phyloP scores from a whole-genome alignment of 2,329 filamentous ascomycete genomes.

The Trichoderma citrinoviride region DNA sequence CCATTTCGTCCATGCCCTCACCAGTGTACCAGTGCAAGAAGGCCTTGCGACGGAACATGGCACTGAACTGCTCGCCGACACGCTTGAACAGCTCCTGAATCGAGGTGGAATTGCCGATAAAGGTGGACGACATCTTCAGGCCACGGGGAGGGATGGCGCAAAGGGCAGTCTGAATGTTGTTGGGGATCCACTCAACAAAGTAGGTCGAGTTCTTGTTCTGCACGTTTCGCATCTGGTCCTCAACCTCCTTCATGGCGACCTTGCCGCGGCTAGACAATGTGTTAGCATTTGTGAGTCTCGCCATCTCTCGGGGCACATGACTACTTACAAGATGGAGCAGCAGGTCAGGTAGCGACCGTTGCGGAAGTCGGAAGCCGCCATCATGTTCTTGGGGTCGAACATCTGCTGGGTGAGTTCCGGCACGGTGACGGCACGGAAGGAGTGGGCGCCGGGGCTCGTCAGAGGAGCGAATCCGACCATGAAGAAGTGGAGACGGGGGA shows the following conservation, averaged over 20 bases:
- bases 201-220: constrained; percentile 99
- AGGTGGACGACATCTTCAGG: constrained; percentile 98
- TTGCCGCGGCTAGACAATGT: constrained; percentile 72
- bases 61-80: constrained; percentile 98
- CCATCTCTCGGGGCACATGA: not conserved
- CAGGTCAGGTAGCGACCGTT: constrained; percentile 99
- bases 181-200: constrained; percentile 99
- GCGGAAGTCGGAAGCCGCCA: constrained; percentile 99
- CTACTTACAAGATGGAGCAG: constrained; percentile 89
- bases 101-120: constrained; percentile 98
- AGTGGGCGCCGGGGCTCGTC: constrained; percentile 79
- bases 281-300: constrained; percentile 19
- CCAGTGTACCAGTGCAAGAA: constrained; percentile 99
- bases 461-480: constrained; percentile 99
- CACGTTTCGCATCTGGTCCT: constrained; percentile 99
- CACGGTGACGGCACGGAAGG: constrained; percentile 96
- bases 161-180: constrained; percentile 99
- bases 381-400: constrained; percentile 99
- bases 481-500: constrained; percentile 99
- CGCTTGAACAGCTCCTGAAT: constrained; percentile 99
- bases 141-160: constrained; percentile 98
- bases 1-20: constrained; percentile 99
- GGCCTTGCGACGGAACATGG: constrained; percentile 99
- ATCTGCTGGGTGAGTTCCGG: constrained; percentile 99
- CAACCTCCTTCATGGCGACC: constrained; percentile 99